phyloP scores from a whole-genome alignment of 2,329 filamentous ascomycete species.

The Atkinsonella hypoxylon region DNA sequence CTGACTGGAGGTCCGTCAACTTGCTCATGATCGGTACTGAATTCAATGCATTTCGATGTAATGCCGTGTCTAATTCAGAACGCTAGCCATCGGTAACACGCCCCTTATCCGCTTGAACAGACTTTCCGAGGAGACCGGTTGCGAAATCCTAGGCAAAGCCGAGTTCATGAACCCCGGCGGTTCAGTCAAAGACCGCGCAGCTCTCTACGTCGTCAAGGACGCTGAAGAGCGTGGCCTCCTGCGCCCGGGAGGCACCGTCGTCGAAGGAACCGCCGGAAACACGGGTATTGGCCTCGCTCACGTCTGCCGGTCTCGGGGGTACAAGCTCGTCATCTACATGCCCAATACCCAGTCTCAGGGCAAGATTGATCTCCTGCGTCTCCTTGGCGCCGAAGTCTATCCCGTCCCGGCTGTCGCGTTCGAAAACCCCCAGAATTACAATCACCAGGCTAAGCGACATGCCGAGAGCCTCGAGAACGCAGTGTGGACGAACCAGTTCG shows the following conservation, averaged over 20 bases:
- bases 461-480: conserved; percentile 79
- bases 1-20: conserved; percentile 61
- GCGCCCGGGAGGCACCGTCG: conserved; percentile 77
- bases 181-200: conserved; percentile 90
- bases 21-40: too few species aligned
- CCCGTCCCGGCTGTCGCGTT: conserved; percentile 93
- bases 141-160: conserved; percentile 89
- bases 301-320: conserved; percentile 84
- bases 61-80: neutral
- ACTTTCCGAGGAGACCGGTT: conserved; percentile 82
- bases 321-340: conserved; percentile 98
- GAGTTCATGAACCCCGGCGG: conserved; percentile 99
- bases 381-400: conserved; percentile 90
- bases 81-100: conserved; percentile 86
- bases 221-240: conserved; percentile 82
- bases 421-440: conserved; percentile 93
- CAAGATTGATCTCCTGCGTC: conserved; percentile 84
- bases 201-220: conserved; percentile 85
- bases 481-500: conserved; percentile 99
- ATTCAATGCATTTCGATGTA: neutral
- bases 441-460: conserved; percentile 85
- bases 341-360: conserved; percentile 96
- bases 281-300: conserved; percentile 96
- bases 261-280: conserved; percentile 95
- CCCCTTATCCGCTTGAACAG: conserved; percentile 82